phyloP scores from a whole-genome alignment of 192 early-diverging fungal genomes.

The Coemansia asiatica region DNA sequence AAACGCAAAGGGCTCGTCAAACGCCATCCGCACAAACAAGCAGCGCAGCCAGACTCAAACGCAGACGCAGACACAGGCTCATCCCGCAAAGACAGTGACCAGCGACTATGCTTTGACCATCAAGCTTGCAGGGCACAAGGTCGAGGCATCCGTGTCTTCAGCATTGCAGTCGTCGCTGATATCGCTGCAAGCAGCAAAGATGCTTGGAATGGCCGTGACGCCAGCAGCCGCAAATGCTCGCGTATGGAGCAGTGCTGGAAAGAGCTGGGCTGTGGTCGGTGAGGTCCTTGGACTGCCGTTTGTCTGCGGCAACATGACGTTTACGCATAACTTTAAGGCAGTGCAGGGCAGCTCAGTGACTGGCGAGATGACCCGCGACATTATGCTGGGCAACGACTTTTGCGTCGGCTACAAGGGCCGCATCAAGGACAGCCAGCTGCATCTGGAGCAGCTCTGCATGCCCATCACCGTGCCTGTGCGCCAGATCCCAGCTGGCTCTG shows the following conservation, averaged over 20 bases:
- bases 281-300: slow-evolving; percentile 45
- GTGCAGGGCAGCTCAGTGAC: slow-evolving; percentile 29
- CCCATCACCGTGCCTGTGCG: slow-evolving; percentile 46
- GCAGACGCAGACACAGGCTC: slow-evolving; percentile 9
- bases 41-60: slow-evolving; percentile 6
- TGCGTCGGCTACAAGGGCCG: slow-evolving; percentile 51
- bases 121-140: slow-evolving; percentile 33
- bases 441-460: slow-evolving; percentile 46
- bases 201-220: slow-evolving; percentile 26
- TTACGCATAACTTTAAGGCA: slow-evolving; percentile 48
- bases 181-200: slow-evolving; percentile 37
- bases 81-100: slow-evolving; percentile 12
- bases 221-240: slow-evolving; percentile 25
- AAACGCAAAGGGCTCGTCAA: slow-evolving; percentile 31
- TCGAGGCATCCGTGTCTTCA: slow-evolving; percentile 36
- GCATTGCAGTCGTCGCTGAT: slow-evolving; percentile 49
- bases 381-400: slow-evolving; percentile 52
- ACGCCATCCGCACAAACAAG: slow-evolving; percentile 12
- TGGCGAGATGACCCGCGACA: slow-evolving; percentile 41
- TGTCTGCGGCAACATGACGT: slow-evolving; percentile 52
- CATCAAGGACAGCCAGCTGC: slow-evolving; percentile 49
- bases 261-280: slow-evolving; percentile 44
- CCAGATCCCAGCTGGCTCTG: slow-evolving; percentile 25
- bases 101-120: slow-evolving; percentile 30
- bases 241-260: slow-evolving; percentile 43